phyloP scores from a whole-genome alignment of 306 rosid genomes.

The Psophocarpus tetragonolobus region DNA sequence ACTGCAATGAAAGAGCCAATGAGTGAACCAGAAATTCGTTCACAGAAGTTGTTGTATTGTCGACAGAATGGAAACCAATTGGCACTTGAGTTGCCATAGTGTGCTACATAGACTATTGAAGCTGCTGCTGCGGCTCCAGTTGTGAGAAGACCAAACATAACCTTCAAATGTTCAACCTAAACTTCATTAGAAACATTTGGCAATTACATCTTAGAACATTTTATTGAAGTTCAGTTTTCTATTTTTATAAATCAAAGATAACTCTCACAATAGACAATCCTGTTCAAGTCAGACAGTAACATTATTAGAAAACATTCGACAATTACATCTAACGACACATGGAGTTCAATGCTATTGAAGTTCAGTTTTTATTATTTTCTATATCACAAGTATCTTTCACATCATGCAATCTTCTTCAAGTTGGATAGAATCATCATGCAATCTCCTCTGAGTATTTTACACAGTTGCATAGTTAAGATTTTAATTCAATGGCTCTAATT shows the following conservation, averaged over 20 bases:
- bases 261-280: too few relatives aligned
- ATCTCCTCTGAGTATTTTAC: too few relatives aligned
- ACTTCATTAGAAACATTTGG: slow-evolving; percentile 13
- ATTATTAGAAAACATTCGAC: slow-evolving; percentile 4
- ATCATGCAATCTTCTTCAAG: too few relatives aligned
- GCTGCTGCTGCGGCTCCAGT: slow-evolving; percentile 59
- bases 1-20: slow-evolving; percentile 57
- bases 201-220: background rate
- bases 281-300: too few relatives aligned
- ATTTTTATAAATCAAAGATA: too few relatives aligned
- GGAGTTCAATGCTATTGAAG: background rate
- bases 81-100: slow-evolving; percentile 49
- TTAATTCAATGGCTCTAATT: too few relatives aligned
- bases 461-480: too few relatives aligned
- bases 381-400: too few relatives aligned
- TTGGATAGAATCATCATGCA: too few relatives aligned
- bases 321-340: background rate
- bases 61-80: slow-evolving; percentile 60
- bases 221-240: too few relatives aligned
- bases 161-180: slow-evolving; percentile 39
- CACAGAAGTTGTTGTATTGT: slow-evolving; percentile 55
- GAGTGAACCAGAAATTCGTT: slow-evolving; percentile 50
- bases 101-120: slow-evolving; percentile 51
- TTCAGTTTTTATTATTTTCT: background rate
- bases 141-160: slow-evolving; percentile 50